phyloP scores from a whole-genome alignment of 495 filamentous ascomycete species.

The Letharia lupina region DNA sequence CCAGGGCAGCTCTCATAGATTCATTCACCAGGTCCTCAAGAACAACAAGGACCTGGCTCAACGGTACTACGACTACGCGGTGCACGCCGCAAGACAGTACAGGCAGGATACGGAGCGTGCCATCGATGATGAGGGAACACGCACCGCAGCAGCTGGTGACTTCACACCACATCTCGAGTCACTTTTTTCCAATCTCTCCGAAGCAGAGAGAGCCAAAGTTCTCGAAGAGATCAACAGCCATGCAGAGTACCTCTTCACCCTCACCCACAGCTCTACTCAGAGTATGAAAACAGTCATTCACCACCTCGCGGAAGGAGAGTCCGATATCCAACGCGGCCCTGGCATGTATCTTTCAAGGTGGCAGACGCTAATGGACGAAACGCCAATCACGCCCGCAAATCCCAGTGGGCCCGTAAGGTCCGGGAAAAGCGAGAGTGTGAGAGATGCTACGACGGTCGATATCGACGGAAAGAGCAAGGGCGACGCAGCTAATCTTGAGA shows the following conservation, averaged over 20 bases:
- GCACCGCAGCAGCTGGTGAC: slow-evolving; percentile 32
- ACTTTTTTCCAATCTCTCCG: slow-evolving; percentile 39
- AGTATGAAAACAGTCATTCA: slow-evolving; percentile 35
- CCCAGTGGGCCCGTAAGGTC: slow-evolving; percentile 37
- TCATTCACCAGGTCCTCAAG: slow-evolving; percentile 52
- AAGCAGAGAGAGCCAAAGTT: slow-evolving; percentile 30
- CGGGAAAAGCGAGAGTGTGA: slow-evolving; percentile 43
- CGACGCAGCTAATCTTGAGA: slow-evolving; percentile 1
- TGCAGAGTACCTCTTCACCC: slow-evolving; percentile 41
- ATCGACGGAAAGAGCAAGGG: slow-evolving; percentile 35
- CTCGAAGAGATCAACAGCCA: slow-evolving; percentile 42
- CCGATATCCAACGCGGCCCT: slow-evolving; percentile 38
- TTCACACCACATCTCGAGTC: slow-evolving; percentile 37
- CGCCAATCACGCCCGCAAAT: slow-evolving; percentile 46
- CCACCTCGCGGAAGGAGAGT: slow-evolving; percentile 19
- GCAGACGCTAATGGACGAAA: slow-evolving; percentile 53
- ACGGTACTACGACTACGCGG: slow-evolving; percentile 42
- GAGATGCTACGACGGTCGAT: slow-evolving; percentile 41
- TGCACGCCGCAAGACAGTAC: slow-evolving; percentile 36
- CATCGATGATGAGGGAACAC: slow-evolving; percentile 3
- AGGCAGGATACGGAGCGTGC: slow-evolving; percentile 12
- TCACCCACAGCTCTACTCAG: slow-evolving; percentile 39
- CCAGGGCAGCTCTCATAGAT: slow-evolving; percentile 46
- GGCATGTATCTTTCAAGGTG: slow-evolving; percentile 56
- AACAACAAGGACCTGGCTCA: slow-evolving; percentile 50